These are phyloP conservation scores for Populus pruinosa DNA, from an alignment of 345 rosid genomes.

Conservation along the genomic window DNA sequence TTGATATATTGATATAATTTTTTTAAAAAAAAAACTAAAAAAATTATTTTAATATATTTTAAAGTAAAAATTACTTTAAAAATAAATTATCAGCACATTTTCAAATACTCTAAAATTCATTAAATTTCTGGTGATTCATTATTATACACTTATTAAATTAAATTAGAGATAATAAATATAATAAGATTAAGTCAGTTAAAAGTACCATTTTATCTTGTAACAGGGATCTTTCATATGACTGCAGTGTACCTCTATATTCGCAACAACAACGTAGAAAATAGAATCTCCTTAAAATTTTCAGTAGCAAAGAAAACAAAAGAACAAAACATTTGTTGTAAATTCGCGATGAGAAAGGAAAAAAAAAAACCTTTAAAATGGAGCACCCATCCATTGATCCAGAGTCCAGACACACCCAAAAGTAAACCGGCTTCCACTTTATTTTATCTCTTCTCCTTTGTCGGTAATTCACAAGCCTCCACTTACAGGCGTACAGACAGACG, in stretches of 20 bases:
- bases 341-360: neutral
- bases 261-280: neutral
- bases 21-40: too few species aligned
- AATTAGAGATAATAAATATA: too few species aligned
- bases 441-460: constrained; percentile 26
- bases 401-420: neutral
- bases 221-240: too few species aligned
- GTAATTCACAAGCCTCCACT: constrained; percentile 24
- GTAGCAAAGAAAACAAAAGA: too few species aligned
- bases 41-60: too few species aligned
- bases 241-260: too few species aligned
- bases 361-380: neutral
- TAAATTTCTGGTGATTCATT: too few species aligned
- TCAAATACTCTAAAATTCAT: too few species aligned
- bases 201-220: neutral
- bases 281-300: too few species aligned
- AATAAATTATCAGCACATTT: accelerated
- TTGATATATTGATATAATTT: accelerated
- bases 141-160: neutral
- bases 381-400: neutral
- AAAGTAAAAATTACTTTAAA: accelerated
- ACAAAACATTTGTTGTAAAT: neutral
- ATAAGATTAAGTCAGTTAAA: neutral
- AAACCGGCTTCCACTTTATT: neutral
- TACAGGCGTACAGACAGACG: neutral